Conservation (phyloP, 106 monocot genomes). For the Dendrobium catenatum region DNA sequence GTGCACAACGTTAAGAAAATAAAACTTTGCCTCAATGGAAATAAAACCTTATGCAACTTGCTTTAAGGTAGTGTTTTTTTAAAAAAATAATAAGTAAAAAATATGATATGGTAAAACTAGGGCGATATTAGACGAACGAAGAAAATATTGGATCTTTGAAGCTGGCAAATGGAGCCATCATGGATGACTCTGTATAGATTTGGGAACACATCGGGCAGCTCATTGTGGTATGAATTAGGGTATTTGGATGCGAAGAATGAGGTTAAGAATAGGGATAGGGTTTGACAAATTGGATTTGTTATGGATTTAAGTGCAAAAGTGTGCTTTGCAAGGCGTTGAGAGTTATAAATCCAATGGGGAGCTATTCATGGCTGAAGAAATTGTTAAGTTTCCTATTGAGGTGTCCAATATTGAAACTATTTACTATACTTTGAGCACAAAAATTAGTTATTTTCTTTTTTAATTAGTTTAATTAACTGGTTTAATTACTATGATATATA, state of each 20-base stretch:
- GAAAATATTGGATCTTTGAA: neutral
- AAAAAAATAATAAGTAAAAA: too few species aligned
- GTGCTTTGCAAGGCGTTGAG: neutral
- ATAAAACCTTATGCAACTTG: too few species aligned
- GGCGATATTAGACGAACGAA: slow-evolving; percentile 58
- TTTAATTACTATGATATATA: too few species aligned
- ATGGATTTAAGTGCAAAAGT: slow-evolving; percentile 10
- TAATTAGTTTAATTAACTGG: too few species aligned
- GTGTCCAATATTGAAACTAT: too few species aligned
- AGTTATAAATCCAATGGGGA: neutral
- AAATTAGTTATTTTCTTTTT: too few species aligned
- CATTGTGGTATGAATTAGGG: slow-evolving; percentile 14
- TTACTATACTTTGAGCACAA: too few species aligned
- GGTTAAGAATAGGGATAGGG: neutral
- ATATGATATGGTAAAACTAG: neutral
- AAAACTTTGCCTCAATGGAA: too few species aligned
- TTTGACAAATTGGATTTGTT: slow-evolving; percentile 1
- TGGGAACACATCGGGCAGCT: slow-evolving; percentile 5
- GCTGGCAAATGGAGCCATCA: slow-evolving; percentile 10
- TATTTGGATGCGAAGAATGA: slow-evolving; percentile 3
- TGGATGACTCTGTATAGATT: slow-evolving; percentile 15
- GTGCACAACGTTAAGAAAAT: too few species aligned
- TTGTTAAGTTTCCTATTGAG: neutral
- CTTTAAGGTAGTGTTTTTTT: too few species aligned
- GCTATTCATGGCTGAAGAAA: neutral